Conservation (phyloP, 768 basidiomycete species). For the Trametes maxima region DNA sequence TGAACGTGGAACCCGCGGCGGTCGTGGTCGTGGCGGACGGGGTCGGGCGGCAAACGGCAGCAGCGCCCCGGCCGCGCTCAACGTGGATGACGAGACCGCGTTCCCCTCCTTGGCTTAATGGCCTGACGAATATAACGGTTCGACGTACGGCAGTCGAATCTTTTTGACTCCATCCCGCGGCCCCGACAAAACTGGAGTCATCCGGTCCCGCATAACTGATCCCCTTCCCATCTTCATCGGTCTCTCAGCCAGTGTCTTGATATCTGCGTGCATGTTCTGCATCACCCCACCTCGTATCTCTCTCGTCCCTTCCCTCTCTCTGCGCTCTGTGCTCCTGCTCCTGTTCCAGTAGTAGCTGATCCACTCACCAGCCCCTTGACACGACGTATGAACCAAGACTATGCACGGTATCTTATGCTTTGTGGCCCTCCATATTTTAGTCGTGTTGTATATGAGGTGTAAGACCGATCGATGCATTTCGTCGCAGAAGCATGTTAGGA, state of each 20-base stretch:
- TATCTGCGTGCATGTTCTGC: slow-evolving; percentile 18
- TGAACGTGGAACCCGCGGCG: slow-evolving; percentile 44
- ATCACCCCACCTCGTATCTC: slow-evolving; percentile 17
- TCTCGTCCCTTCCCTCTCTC: slow-evolving; percentile 10
- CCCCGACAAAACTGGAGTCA: slow-evolving; percentile 21
- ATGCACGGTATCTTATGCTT: slow-evolving; percentile 28
- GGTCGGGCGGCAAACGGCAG: slow-evolving; percentile 46
- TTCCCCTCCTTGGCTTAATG: slow-evolving; percentile 83
- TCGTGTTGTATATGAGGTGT: slow-evolving; percentile 29
- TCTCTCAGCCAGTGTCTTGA: slow-evolving; percentile 21
- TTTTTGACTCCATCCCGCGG: slow-evolving; percentile 13
- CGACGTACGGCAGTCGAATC: slow-evolving; percentile 13
- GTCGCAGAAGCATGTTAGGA: background rate
- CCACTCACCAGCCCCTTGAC: slow-evolving; percentile 18
- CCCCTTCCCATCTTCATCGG: slow-evolving; percentile 8
- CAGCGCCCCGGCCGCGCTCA: slow-evolving; percentile 44
- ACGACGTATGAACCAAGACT: slow-evolving; percentile 30
- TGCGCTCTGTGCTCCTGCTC: slow-evolving; percentile 17
- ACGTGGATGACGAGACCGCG: slow-evolving; percentile 81
- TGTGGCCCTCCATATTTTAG: slow-evolving; percentile 27
- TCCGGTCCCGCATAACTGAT: slow-evolving; percentile 17
- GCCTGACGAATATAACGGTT: slow-evolving; percentile 10
- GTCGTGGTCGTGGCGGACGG: slow-evolving; percentile 44
- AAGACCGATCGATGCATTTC: slow-evolving; percentile 21
- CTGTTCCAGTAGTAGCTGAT: slow-evolving; percentile 20